Percentiles rank a stretch among this genome's conserved stretches.
These are phyloP conservation scores for Kodamaea kaohsiungensis DNA, from an alignment of 805 yeast genomes.

Conservation along the genomic window DNA sequence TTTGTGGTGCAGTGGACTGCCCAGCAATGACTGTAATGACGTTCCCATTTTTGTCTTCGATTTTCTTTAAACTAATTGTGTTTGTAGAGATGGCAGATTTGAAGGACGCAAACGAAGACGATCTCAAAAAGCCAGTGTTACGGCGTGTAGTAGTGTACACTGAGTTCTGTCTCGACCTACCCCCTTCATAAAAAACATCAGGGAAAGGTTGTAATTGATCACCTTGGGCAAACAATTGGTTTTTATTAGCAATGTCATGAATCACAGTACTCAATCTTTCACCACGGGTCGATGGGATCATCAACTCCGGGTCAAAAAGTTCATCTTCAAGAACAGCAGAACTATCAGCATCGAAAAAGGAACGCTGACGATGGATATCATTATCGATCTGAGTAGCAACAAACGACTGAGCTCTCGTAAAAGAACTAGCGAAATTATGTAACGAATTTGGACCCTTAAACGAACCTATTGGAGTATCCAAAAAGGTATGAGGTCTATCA, in stretches of 20 bases:
- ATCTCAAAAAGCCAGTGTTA: conserved; percentile 27
- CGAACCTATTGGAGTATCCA: conserved; percentile 18
- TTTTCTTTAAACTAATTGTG: conserved; percentile 54
- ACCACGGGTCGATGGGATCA: conserved; percentile 63
- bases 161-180: conserved; percentile 32
- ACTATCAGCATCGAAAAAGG: conserved; percentile 16
- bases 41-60: conserved; percentile 72
- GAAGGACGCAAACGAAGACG: conserved; percentile 47
- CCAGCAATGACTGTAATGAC: conserved; percentile 56
- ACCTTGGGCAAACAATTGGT: conserved; percentile 22
- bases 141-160: conserved; percentile 12
- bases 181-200: conserved; percentile 40
- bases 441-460: conserved; percentile 36
- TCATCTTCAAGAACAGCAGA: conserved; percentile 18
- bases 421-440: conserved; percentile 42
- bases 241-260: conserved; percentile 33
- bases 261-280: conserved; percentile 62
- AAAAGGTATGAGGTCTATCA: conserved; percentile 10
- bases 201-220: conserved; percentile 13
- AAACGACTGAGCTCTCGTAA: conserved; percentile 39
- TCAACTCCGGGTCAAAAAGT: conserved; percentile 51
- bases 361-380: conserved; percentile 22
- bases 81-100: conserved; percentile 34
- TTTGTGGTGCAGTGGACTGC: conserved; percentile 67
- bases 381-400: conserved; percentile 19